Conservation (phyloP, 192 early-diverging fungal species). For the Coemansia sp. region DNA sequence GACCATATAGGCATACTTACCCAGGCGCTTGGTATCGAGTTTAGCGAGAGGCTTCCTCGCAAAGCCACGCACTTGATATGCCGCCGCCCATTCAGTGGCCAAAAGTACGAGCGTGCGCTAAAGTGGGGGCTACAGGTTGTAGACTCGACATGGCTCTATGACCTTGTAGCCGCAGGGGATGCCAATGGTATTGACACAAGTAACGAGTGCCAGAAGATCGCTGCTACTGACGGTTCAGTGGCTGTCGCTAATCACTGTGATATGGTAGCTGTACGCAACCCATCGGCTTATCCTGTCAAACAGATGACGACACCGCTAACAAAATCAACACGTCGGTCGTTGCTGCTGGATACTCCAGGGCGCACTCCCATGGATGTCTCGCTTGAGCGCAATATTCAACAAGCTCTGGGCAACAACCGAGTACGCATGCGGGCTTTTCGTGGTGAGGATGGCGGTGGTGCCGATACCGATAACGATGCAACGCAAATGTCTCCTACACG, state of each 20-base stretch:
- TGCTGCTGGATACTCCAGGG: slow-evolving; percentile 28
- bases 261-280: background rate
- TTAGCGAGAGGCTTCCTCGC: slow-evolving; percentile 57
- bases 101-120: slow-evolving; percentile 71
- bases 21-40: slow-evolving; percentile 42
- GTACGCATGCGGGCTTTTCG: background rate
- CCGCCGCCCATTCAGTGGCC: slow-evolving; percentile 57
- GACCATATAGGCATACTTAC: slow-evolving; percentile 56
- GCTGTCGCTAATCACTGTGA: background rate
- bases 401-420: slow-evolving; percentile 33
- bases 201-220: background rate
- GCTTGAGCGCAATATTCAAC: slow-evolving; percentile 37
- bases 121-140: slow-evolving; percentile 70
- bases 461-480: slow-evolving; percentile 11
- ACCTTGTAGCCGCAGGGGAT: slow-evolving; percentile 10
- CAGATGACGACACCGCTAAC: slow-evolving; percentile 12
- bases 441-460: background rate
- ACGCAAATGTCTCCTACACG: slow-evolving; percentile 39
- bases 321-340: background rate
- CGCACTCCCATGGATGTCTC: slow-evolving; percentile 42
- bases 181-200: background rate
- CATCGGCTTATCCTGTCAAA: background rate
- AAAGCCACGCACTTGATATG: slow-evolving; percentile 72
- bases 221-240: background rate
- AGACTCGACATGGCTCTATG: slow-evolving; percentile 57